These are phyloP conservation scores for Paecilomyces dactylethromorphus DNA, from an alignment of 2,329 filamentous ascomycete genomes.

Conservation along the genomic window DNA sequence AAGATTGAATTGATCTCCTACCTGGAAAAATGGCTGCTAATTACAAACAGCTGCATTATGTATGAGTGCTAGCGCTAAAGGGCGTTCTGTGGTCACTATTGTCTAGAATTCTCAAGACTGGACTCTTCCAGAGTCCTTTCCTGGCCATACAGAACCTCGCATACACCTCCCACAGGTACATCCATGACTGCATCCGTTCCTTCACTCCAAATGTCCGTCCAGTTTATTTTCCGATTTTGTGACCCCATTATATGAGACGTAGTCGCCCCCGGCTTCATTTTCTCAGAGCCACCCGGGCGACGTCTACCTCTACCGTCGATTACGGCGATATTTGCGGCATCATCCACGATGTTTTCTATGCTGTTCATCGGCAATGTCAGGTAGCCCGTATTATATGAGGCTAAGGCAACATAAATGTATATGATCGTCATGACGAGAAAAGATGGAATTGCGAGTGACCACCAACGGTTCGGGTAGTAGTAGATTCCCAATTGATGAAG, in stretches of 20 bases:
- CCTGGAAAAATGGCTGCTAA: not conserved
- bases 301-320: constrained; percentile 66
- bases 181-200: constrained; percentile 98
- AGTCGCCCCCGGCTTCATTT: constrained; percentile 34
- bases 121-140: constrained; percentile 29
- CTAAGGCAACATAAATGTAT: constrained; percentile 91
- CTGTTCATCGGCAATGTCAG: constrained; percentile 73
- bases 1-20: not conserved
- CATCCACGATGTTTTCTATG: constrained; percentile 87
- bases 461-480: constrained; percentile 98
- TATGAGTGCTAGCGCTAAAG: not conserved
- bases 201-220: constrained; percentile 79
- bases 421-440: constrained; percentile 83
- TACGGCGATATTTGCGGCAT: constrained; percentile 76
- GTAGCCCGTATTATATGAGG: constrained; percentile 82
- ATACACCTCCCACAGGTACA: constrained; percentile 88
- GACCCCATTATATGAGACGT: constrained; percentile 36
- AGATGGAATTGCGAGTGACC: constrained; percentile 84
- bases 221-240: constrained; percentile 51
- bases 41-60: not conserved
- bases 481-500: constrained; percentile 88
- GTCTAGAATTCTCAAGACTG: not conserved
- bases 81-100: not conserved
- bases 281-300: constrained; percentile 36
- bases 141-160: constrained; percentile 83